A percentile compares a stretch with the other conserved stretches of the same genome.
These are phyloP conservation scores for Cercospora citrullina DNA, from an alignment of 2,329 filamentous ascomycete genomes.

Conservation along the genomic window DNA sequence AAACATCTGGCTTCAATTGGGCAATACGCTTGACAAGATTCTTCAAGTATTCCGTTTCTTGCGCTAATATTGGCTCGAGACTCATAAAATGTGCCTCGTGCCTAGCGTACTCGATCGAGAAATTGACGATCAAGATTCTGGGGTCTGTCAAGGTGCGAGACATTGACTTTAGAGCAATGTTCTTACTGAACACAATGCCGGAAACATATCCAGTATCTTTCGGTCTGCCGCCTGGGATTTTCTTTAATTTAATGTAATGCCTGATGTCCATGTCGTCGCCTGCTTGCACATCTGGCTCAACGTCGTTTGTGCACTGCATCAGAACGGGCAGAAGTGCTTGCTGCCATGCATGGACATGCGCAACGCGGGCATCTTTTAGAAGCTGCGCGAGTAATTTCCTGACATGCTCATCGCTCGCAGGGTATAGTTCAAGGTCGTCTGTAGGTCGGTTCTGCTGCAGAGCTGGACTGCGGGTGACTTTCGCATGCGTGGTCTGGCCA, in stretches of 20 bases:
- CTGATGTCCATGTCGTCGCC: conserved; percentile 97
- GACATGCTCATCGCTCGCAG: conserved; percentile 84
- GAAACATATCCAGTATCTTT: conserved; percentile 95
- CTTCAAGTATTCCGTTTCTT: conserved; percentile 89
- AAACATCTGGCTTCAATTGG: conserved; percentile 76
- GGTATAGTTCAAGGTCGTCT: conserved; percentile 71
- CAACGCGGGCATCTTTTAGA: conserved; percentile 71
- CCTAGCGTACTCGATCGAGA: conserved; percentile 92
- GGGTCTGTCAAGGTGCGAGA: conserved; percentile 79
- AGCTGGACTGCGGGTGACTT: conserved; percentile 71
- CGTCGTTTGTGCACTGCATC: conserved; percentile 86
- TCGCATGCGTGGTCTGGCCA: conserved; percentile 30
- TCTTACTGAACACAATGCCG: conserved; percentile 96
- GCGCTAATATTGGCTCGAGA: conserved; percentile 90
- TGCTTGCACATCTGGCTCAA: conserved; percentile 84
- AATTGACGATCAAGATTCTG: conserved; percentile 87
- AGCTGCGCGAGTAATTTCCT: conserved; percentile 81
- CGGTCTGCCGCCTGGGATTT: conserved; percentile 85
- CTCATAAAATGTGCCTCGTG: conserved; percentile 98
- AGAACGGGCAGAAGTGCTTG: conserved; percentile 87
- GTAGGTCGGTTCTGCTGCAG: conserved; percentile 54
- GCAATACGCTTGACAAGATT: conserved; percentile 91
- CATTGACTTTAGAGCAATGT: conserved; percentile 95
- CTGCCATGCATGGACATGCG: conserved; percentile 78
- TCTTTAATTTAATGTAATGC: conserved; percentile 96